Percentiles rank a stretch among this genome's conserved stretches.
Conservation (phyloP, 2,329 filamentous ascomycete species). For the Hysterium pulicare region DNA sequence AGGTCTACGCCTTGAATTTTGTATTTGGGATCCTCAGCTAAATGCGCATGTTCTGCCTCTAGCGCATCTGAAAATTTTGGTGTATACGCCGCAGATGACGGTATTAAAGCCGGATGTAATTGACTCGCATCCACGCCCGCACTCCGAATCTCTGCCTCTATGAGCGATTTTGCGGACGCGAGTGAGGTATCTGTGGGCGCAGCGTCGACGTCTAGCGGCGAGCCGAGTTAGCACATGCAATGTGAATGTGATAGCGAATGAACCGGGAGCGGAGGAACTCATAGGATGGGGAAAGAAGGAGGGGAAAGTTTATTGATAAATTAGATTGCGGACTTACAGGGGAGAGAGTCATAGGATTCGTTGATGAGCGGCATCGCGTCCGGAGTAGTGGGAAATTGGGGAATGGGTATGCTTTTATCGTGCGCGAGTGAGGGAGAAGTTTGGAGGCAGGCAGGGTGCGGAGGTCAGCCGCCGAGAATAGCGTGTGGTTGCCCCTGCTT, state of each 20-base stretch:
- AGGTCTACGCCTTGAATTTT: conserved; percentile 67
- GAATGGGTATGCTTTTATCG: conserved; percentile 9
- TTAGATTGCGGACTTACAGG: conserved; percentile 56
- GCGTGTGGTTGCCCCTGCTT: conserved; percentile 2
- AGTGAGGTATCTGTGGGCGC: conserved; percentile 64
- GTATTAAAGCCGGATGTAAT: conserved; percentile 58
- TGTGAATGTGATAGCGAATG: conserved; percentile 9
- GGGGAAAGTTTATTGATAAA: conserved; percentile 2
- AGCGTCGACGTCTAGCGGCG: conserved; percentile 69
- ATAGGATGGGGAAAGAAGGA: conserved; percentile 31
- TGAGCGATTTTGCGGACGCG: conserved; percentile 64
- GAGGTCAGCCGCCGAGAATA: no score
- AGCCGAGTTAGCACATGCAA: conserved; percentile 15
- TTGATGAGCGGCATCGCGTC: conserved; percentile 63
- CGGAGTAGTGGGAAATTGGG: conserved; percentile 10
- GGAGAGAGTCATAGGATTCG: conserved; percentile 73
- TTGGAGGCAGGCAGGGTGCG: conserved; percentile 1
- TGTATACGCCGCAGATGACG: conserved; percentile 40
- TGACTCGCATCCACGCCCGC: conserved; percentile 44
- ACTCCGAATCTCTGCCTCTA: conserved; percentile 56
- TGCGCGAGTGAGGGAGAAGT: conserved; percentile 12
- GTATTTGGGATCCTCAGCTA: conserved; percentile 50
- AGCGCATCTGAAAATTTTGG: conserved; percentile 65
- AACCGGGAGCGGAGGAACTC: conserved; percentile 57
- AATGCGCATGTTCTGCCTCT: conserved; percentile 64